These are phyloP conservation scores for Rhodotorula taiwanensis DNA, from an alignment of 768 basidiomycete genomes.

Conservation along the genomic window DNA sequence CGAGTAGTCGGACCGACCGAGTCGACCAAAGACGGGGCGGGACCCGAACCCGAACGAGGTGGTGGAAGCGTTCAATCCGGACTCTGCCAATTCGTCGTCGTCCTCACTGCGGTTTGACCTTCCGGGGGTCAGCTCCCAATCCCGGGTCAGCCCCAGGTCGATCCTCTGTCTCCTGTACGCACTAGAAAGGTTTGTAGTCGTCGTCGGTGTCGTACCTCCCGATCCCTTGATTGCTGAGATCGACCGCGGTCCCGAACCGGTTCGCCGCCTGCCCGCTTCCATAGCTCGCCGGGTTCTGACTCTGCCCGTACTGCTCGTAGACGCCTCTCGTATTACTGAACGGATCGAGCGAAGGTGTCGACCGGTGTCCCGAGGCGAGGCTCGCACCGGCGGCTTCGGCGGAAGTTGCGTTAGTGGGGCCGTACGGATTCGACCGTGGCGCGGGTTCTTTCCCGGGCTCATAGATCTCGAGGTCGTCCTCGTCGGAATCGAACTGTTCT, in stretches of 20 bases:
- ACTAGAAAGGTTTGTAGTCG: conserved; percentile 33
- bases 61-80: not conserved
- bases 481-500: conserved; percentile 34
- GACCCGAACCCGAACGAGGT: not conserved
- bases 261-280: conserved; percentile 31
- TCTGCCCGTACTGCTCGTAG: conserved; percentile 30
- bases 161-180: not conserved
- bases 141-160: not conserved
- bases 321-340: conserved; percentile 23
- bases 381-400: not conserved
- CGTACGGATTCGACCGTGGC: conserved; percentile 3
- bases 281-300: conserved; percentile 34
- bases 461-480: conserved; percentile 35
- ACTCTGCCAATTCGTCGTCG: conserved; percentile 25
- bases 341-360: conserved; percentile 8
- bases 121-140: not conserved
- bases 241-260: conserved; percentile 21
- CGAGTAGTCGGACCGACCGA: conserved; percentile 6
- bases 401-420: not conserved
- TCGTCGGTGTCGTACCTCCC: conserved; percentile 2
- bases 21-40: not conserved
- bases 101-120: conserved; percentile 15
- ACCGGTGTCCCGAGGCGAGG: not conserved
- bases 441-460: not conserved
- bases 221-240: conserved; percentile 10